Conservation (phyloP, 2,329 filamentous ascomycete species). For the Macrophomina pseudophaseolina region DNA sequence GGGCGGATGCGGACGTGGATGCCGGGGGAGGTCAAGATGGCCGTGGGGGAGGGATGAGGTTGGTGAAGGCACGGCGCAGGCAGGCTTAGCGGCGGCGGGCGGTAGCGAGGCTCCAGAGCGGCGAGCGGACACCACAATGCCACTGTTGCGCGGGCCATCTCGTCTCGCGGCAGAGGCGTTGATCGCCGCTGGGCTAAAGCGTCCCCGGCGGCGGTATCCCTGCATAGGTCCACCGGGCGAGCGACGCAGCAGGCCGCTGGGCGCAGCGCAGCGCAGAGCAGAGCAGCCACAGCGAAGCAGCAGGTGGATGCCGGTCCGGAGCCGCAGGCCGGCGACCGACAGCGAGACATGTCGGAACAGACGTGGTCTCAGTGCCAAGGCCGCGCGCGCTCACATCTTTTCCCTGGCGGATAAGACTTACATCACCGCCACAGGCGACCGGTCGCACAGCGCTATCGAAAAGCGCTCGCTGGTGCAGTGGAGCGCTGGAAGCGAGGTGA, state of each 20-base stretch:
- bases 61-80: neutral
- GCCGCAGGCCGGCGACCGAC: neutral
- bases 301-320: neutral
- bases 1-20: constrained; percentile 2
- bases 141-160: constrained; percentile 19
- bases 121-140: constrained; percentile 11
- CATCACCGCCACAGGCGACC: constrained; percentile 25
- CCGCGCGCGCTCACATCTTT: constrained; percentile 7
- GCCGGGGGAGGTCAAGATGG: neutral
- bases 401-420: constrained; percentile 23
- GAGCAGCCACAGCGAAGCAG: neutral
- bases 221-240: neutral
- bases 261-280: neutral
- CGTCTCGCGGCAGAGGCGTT: constrained; percentile 26
- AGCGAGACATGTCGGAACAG: constrained; percentile 7
- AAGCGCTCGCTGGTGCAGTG: constrained; percentile 17
- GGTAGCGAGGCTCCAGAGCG: constrained; percentile 5
- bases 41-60: constrained; percentile 3
- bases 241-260: neutral
- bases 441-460: constrained; percentile 28
- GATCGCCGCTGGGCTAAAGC: constrained; percentile 24
- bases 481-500: constrained; percentile 25
- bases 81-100: constrained; percentile 8
- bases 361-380: constrained; percentile 16
- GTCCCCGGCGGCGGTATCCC: constrained; percentile 16